A percentile compares a stretch with the other conserved stretches of the same genome.
Conservation (phyloP, 2,329 filamentous ascomycete species). For the Helotiales sp. region DNA sequence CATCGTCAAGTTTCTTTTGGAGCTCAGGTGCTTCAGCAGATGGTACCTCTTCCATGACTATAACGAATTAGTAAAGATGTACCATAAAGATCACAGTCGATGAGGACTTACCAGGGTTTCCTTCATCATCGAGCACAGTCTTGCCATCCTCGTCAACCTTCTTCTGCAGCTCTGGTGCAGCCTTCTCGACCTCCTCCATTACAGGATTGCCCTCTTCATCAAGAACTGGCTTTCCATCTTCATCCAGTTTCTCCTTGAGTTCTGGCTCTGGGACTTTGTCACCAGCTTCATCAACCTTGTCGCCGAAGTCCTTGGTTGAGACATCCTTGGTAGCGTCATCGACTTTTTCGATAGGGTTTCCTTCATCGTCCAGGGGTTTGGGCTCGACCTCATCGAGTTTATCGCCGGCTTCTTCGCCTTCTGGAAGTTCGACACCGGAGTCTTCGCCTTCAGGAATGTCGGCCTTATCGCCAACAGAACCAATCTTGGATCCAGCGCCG, state of each 20-base stretch:
- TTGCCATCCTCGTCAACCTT: slow-evolving; percentile 59
- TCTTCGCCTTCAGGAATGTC: slow-evolving; percentile 35
- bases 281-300: background rate
- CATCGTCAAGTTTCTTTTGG: background rate
- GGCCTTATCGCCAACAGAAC: slow-evolving; percentile 2
- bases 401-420: slow-evolving; percentile 17
- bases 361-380: slow-evolving; percentile 5
- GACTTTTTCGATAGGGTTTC: slow-evolving; percentile 1
- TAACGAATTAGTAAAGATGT: slow-evolving; percentile 62
- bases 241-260: slow-evolving; percentile 3
- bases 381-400: slow-evolving; percentile 2
- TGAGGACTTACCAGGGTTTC: slow-evolving; percentile 51
- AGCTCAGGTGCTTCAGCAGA: slow-evolving; percentile 40
- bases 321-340: background rate
- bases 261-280: slow-evolving; percentile 9
- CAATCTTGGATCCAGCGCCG: slow-evolving; percentile 25
- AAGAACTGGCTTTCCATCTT: background rate
- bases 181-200: slow-evolving; percentile 14
- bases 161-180: slow-evolving; percentile 47
- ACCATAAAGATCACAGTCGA: slow-evolving; percentile 64
- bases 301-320: slow-evolving; percentile 7
- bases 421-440: background rate
- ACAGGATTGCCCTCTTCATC: slow-evolving; percentile 1
- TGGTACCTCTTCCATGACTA: slow-evolving; percentile 68
- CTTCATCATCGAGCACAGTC: slow-evolving; percentile 47